Conservation (phyloP, 495 filamentous ascomycete genomes). For the Hyaloscypha finlandica region DNA sequence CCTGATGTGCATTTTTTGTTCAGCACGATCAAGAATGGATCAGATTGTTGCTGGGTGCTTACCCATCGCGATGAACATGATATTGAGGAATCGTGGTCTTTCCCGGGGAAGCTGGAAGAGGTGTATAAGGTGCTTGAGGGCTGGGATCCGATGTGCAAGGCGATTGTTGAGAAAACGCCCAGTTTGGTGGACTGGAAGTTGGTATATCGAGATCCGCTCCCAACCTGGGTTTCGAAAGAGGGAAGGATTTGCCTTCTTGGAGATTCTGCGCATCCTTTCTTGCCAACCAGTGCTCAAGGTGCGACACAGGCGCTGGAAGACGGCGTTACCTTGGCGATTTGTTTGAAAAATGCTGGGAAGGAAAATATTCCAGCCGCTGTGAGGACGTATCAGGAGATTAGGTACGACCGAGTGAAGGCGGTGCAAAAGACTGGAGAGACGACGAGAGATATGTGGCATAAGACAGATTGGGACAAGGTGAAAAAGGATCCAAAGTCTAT, state of each 20-base stretch:
- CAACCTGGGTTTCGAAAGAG: slow-evolving; percentile 61
- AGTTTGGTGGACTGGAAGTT: slow-evolving; percentile 68
- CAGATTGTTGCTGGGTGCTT: slow-evolving; percentile 70
- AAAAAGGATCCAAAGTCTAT: slow-evolving; percentile 60
- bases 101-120: slow-evolving; percentile 61
- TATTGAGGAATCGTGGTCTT: slow-evolving; percentile 67
- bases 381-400: slow-evolving; percentile 48
- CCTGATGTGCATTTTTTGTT: slow-evolving; percentile 67
- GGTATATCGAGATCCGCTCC: slow-evolving; percentile 68
- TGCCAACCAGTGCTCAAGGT: slow-evolving; percentile 69
- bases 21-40: slow-evolving; percentile 60
- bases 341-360: slow-evolving; percentile 49
- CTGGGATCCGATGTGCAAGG: slow-evolving; percentile 64
- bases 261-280: slow-evolving; percentile 72
- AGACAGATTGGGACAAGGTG: slow-evolving; percentile 57
- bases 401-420: slow-evolving; percentile 55
- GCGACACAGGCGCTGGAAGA: slow-evolving; percentile 75
- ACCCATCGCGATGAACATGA: slow-evolving; percentile 60
- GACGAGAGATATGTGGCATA: slow-evolving; percentile 64
- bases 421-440: slow-evolving; percentile 61
- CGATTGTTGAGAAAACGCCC: slow-evolving; percentile 62
- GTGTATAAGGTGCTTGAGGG: slow-evolving; percentile 59
- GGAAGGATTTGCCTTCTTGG: slow-evolving; percentile 63
- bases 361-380: slow-evolving; percentile 45
- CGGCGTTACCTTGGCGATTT: slow-evolving; percentile 64